These are phyloP conservation scores for Metschnikowia aberdeeniae DNA, from an alignment of 805 yeast genomes.

Conservation along the genomic window DNA sequence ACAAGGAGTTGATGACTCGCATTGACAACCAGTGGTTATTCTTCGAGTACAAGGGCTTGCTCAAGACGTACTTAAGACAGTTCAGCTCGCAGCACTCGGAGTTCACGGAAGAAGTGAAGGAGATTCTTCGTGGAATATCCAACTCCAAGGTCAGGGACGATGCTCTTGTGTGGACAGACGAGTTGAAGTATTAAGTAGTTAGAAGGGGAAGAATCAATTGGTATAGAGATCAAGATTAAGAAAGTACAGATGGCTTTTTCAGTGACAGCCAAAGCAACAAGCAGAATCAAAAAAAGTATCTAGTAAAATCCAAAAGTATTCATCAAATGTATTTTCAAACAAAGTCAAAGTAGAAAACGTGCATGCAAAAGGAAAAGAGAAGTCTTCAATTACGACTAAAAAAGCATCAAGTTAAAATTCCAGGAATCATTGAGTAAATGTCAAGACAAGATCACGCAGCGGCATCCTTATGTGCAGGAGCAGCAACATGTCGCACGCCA, in stretches of 20 bases:
- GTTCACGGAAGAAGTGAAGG: conserved; percentile 14
- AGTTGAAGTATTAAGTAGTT: conserved; percentile 11
- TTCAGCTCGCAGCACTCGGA: conserved; percentile 16
- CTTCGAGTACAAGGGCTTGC: conserved; percentile 39
- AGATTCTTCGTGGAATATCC: conserved; percentile 8
- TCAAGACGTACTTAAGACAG: conserved; percentile 36
- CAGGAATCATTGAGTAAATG: no score
- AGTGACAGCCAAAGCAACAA: no score
- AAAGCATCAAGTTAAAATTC: no score
- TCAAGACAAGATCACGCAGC: neutral
- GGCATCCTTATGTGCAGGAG: neutral
- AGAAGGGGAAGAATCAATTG: neutral
- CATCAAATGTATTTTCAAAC: no score
- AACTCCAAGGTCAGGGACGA: conserved; percentile 16
- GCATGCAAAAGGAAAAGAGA: no score
- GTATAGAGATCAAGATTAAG: no score
- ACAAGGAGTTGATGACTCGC: conserved; percentile 20
- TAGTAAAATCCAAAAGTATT: no score
- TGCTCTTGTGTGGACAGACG: conserved; percentile 16
- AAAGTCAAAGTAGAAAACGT: no score
- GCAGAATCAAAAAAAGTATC: no score
- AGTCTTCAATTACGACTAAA: no score
- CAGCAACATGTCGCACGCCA: neutral
- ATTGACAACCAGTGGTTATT: conserved; percentile 40
- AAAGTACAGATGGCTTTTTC: no score